Conservation (phyloP, 129 eudicot species). For the Flaveria bidentis region DNA sequence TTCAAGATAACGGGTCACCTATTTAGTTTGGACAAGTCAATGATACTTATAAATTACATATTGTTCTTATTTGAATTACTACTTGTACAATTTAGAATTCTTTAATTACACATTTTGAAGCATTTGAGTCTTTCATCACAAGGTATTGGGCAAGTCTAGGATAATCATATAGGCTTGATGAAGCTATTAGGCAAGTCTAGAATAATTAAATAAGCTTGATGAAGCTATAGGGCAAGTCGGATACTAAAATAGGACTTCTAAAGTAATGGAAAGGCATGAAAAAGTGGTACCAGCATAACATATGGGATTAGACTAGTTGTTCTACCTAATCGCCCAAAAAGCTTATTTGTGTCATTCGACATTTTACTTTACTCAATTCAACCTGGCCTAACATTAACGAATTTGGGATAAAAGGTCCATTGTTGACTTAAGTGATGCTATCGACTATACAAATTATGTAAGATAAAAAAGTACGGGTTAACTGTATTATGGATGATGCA, state of each 20-base stretch:
- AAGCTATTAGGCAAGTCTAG: neutral
- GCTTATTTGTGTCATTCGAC: neutral
- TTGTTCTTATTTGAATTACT: neutral
- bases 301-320: neutral
- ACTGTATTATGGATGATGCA: neutral
- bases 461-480: neutral
- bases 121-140: neutral
- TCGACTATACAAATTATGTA: too few relatives aligned
- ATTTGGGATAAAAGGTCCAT: neutral
- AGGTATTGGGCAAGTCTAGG: too few relatives aligned
- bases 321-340: neutral
- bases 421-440: neutral
- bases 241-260: neutral
- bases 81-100: neutral
- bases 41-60: neutral
- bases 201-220: too few relatives aligned
- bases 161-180: neutral
- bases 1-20: neutral
- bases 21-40: neutral
- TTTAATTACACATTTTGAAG: neutral
- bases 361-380: neutral
- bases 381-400: neutral
- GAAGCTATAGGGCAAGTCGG: neutral
- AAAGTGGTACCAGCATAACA: neutral
- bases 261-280: neutral